Percentiles rank a stretch among this genome's conserved stretches.
Conservation (phyloP, 108 stramenopile genomes). For the Schizochytrium sp. region DNA sequence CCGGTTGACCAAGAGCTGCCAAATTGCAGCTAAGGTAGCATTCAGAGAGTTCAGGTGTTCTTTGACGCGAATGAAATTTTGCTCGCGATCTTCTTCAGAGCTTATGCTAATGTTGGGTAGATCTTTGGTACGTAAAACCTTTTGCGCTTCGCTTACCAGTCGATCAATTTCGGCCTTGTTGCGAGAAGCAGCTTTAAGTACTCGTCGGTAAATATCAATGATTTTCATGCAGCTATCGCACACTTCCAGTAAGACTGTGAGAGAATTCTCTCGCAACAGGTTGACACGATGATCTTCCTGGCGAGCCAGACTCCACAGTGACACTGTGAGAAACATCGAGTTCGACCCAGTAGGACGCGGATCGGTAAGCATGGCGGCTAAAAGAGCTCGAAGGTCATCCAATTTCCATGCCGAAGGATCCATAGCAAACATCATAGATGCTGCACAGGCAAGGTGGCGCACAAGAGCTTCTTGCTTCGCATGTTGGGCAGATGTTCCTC, state of each 20-base stretch:
- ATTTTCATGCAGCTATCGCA: conserved; percentile 2
- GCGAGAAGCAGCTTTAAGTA: not conserved
- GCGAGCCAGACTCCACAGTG: conserved; percentile 1
- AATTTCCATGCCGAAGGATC: not conserved
- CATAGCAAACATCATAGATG: not conserved
- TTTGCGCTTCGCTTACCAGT: not conserved
- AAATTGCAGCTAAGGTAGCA: not conserved
- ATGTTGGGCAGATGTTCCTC: not conserved
- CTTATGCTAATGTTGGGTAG: conserved; percentile 1
- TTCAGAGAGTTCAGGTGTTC: conserved; percentile 40
- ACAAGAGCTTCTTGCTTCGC: not conserved
- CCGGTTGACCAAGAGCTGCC: conserved; percentile 26
- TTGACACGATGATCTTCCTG: not conserved
- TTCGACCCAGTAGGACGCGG: conserved; percentile 4
- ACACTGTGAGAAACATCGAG: not conserved
- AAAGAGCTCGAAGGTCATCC: not conserved
- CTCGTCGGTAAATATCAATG: conserved; percentile 32
- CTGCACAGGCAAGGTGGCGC: conserved; percentile 16
- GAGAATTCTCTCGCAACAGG: not conserved
- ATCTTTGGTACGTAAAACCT: not conserved
- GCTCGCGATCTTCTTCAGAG: conserved; percentile 7
- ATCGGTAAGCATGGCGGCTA: not conserved
- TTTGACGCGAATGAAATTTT: not conserved
- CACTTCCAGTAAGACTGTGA: not conserved
- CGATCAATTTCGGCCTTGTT: conserved; percentile 21